Evolutionary conservation across 768 basidiomycete species (phyloP).

Genomic region (Lepiota subincarnata): DNA sequence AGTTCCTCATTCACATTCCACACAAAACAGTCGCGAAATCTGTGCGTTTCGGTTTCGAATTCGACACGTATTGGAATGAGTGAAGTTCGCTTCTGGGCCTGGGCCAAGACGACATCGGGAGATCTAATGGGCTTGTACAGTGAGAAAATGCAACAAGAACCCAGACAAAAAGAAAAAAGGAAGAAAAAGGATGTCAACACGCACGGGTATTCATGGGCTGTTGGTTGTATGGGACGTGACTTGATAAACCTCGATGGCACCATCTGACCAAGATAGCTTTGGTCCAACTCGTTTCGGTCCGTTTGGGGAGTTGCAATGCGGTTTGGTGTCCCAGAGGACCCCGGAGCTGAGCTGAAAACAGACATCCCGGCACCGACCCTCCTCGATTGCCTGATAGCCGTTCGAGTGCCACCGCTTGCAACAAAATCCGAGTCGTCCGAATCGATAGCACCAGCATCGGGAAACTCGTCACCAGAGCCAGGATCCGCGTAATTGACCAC

Average conservation of each 20-base stretch:
- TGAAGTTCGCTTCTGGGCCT: constrained; percentile 47
- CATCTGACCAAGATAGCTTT: constrained; percentile 85
- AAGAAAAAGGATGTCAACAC: constrained; percentile 27
- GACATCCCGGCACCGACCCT: constrained; percentile 45
- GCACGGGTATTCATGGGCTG: constrained; percentile 73
- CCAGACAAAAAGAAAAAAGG: too few relatives aligned
- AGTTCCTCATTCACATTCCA: constrained; percentile 93
- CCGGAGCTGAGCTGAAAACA: constrained; percentile 52
- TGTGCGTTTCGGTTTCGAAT: constrained; percentile 86
- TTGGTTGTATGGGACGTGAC: constrained; percentile 49
- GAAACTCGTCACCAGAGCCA: constrained; percentile 76
- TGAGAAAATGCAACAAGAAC: neutral
- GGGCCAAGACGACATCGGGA: constrained; percentile 56
- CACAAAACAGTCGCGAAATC: constrained; percentile 91
- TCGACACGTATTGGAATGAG: constrained; percentile 94
- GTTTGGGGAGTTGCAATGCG: constrained; percentile 33
- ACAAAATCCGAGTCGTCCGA: constrained; percentile 83
- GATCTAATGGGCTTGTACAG: constrained; percentile 39
- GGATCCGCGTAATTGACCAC: constrained; percentile 86
- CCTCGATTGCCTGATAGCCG: constrained; percentile 45
- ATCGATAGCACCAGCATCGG: constrained; percentile 77
- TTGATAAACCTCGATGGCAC: constrained; percentile 79
- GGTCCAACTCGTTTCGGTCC: constrained; percentile 56
- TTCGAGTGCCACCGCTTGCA: constrained; percentile 58
- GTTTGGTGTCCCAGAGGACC: constrained; percentile 27